phyloP scores from a whole-genome alignment of 2,329 filamentous ascomycete genomes.

The Immersiporthe knoxdaviesiana region DNA sequence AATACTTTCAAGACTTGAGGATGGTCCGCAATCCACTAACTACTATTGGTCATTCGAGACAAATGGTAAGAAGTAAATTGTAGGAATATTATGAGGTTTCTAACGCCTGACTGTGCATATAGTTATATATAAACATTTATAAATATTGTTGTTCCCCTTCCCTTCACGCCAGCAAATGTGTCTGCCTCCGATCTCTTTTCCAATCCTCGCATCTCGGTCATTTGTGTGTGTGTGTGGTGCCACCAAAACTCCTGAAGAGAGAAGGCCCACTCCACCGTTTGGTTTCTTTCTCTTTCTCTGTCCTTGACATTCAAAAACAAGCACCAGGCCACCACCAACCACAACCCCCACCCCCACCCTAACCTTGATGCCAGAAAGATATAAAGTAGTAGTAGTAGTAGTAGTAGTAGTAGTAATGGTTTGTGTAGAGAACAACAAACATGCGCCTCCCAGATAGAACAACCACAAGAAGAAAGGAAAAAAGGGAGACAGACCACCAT shows the following conservation, averaged over 20 bases:
- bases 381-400: background rate
- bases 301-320: background rate
- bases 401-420: background rate
- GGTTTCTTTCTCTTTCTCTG: background rate
- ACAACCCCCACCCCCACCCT: background rate
- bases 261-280: background rate
- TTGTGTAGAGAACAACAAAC: background rate
- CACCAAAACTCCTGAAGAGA: background rate
- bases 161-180: background rate
- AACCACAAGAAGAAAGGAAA: background rate
- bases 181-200: background rate
- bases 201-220: background rate
- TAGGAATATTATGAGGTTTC: background rate
- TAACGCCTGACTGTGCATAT: background rate
- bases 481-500: background rate
- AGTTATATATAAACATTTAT: background rate
- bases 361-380: background rate
- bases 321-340: no score
- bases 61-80: no score
- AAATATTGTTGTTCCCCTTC: no score
- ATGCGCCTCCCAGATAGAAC: background rate
- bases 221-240: background rate
- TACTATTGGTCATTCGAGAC: background rate
- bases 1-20: background rate
- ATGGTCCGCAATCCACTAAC: background rate